Evolutionary conservation across 768 basidiomycete species (phyloP).

Genomic region (Tephrocybe rancida): DNA sequence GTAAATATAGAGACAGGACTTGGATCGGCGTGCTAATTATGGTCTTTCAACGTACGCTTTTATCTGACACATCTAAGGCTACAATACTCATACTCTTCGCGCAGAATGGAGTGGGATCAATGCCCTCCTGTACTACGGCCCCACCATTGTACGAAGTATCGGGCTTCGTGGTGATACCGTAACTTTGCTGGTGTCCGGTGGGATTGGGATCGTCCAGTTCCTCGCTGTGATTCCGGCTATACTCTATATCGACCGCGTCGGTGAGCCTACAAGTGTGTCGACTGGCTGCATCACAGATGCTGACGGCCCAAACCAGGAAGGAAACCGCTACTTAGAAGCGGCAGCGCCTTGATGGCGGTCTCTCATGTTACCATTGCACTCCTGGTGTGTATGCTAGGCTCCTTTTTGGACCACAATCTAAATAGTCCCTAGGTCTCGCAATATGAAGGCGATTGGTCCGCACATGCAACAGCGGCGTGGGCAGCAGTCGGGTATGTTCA

Average conservation of each 20-base stretch:
- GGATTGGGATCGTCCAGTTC: conserved; percentile 79
- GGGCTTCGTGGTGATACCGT: conserved; percentile 63
- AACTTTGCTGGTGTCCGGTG: conserved; percentile 71
- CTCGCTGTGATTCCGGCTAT: conserved; percentile 77
- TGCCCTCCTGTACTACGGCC: conserved; percentile 82
- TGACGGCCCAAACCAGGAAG: conserved; percentile 43
- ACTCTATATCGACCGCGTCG: conserved; percentile 65
- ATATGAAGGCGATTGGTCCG: conserved; percentile 59
- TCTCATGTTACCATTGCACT: conserved; percentile 69
- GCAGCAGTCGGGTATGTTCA: conserved; percentile 59
- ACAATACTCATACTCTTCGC: not conserved
- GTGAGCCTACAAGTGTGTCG: too few species aligned
- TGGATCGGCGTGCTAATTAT: conserved; percentile 73
- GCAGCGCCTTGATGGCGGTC: conserved; percentile 62
- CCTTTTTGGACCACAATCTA: not conserved
- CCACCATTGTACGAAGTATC: conserved; percentile 65
- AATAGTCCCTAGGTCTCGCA: conserved; percentile 39
- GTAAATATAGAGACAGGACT: conserved; percentile 60
- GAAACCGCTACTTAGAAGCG: conserved; percentile 64
- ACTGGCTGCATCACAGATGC: not conserved
- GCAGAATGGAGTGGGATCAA: conserved; percentile 90
- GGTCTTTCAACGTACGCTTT: conserved; percentile 76
- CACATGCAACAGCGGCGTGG: conserved; percentile 65
- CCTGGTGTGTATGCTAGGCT: conserved; percentile 42
- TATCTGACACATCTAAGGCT: not conserved